Evolutionary conservation across 2,329 filamentous ascomycete species (phyloP).

Genomic region (Sclerotinia minor): DNA sequence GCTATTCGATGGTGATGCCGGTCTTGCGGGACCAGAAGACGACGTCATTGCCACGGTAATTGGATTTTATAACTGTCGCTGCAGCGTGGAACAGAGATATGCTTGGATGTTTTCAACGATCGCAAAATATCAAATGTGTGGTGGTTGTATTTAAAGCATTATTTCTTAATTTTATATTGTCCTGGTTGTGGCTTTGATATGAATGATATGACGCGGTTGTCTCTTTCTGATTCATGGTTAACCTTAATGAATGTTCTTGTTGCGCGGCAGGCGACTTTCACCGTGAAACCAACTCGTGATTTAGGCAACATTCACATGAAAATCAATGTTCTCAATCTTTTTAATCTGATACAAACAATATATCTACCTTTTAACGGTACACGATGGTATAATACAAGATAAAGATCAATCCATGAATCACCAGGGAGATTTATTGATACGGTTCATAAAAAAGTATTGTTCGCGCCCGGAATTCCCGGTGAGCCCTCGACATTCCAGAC

Average conservation of each 20-base stretch:
- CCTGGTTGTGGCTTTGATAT: conserved; percentile 1
- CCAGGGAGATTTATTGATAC: too few species aligned
- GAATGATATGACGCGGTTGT: conserved; percentile 5
- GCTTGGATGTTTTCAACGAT: not conserved
- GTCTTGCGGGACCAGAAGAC: conserved; percentile 36
- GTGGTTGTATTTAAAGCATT: not conserved
- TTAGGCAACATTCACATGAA: conserved; percentile 4
- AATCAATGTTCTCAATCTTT: not conserved
- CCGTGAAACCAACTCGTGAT: conserved; percentile 8
- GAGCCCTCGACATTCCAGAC: too few species aligned
- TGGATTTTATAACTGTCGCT: not conserved
- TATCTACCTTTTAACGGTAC: too few species aligned
- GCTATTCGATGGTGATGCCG: conserved; percentile 75
- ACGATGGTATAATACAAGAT: too few species aligned
- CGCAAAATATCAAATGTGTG: not conserved
- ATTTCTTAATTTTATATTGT: conserved; percentile 5
- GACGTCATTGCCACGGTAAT: conserved; percentile 37
- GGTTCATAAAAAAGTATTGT: too few species aligned
- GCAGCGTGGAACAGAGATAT: not conserved
- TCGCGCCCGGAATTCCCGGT: too few species aligned
- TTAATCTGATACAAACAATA: not conserved
- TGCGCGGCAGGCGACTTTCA: conserved; percentile 20
- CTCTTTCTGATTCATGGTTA: not conserved
- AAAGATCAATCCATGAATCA: too few species aligned
- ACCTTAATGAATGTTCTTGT: not conserved